phyloP scores from a whole-genome alignment of 768 basidiomycete species.

The Podaxis carcinomalis region DNA sequence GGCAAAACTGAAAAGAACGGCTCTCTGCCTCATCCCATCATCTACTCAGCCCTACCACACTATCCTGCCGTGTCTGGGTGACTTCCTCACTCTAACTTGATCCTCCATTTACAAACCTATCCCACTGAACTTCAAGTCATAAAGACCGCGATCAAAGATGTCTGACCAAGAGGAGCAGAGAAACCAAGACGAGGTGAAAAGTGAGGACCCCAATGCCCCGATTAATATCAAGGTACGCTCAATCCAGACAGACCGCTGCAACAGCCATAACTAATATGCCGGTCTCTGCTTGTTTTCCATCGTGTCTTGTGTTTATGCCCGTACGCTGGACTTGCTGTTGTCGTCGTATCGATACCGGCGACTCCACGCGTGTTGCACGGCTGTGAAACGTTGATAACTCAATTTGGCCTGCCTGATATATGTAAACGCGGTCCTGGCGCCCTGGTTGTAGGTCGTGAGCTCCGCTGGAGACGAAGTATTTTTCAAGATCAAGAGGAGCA shows the following conservation, averaged over 20 bases:
- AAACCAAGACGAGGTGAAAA: slow-evolving; percentile 43
- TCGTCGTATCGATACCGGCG: neutral
- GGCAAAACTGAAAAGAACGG: slow-evolving; percentile 1
- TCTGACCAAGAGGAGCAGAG: slow-evolving; percentile 44
- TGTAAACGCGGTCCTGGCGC: slow-evolving; percentile 8
- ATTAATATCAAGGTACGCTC: slow-evolving; percentile 73
- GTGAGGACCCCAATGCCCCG: slow-evolving; percentile 55
- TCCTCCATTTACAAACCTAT: neutral
- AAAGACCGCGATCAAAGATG: slow-evolving; percentile 30
- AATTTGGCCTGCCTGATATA: neutral
- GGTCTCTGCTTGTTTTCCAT: neutral
- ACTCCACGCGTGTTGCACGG: neutral
- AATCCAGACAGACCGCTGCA: neutral
- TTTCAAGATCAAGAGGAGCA: slow-evolving; percentile 95
- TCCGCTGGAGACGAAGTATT: slow-evolving; percentile 84
- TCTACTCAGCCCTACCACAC: neutral
- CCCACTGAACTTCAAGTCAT: neutral
- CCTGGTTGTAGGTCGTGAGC: slow-evolving; percentile 56
- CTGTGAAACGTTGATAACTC: neutral
- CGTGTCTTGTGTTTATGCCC: neutral
- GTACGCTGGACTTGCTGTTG: neutral
- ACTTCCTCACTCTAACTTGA: neutral
- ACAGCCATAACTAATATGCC: neutral
- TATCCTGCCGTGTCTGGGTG: neutral
- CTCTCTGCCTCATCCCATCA: slow-evolving; percentile 5